A percentile compares a stretch with the other conserved stretches of the same genome.
phyloP scores from a whole-genome alignment of 129 eudicot genomes.

The Dittrichia graveolens region DNA sequence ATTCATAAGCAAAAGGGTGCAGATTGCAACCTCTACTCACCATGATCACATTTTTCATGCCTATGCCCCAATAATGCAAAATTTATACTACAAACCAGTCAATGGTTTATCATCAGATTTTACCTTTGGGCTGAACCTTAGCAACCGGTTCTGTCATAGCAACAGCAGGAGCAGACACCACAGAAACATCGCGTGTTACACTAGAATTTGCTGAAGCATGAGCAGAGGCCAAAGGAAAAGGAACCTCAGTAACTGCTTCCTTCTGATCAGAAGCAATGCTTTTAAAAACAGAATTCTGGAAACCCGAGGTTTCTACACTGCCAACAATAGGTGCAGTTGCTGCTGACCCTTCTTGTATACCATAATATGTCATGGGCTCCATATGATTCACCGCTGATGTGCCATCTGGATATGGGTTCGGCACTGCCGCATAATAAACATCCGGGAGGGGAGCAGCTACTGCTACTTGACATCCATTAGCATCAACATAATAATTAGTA shows the following conservation, averaged over 20 bases:
- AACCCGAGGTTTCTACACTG: slow-evolving; percentile 39
- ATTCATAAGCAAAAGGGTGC: too few species aligned
- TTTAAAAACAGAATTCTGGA: slow-evolving; percentile 25
- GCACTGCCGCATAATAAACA: slow-evolving; percentile 47
- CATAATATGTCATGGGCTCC: slow-evolving; percentile 58
- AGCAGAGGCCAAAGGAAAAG: slow-evolving; percentile 27
- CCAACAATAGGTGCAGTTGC: slow-evolving; percentile 37
- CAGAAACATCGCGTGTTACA: slow-evolving; percentile 33
- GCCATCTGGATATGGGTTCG: slow-evolving; percentile 37
- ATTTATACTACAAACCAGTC: too few species aligned
- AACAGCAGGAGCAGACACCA: slow-evolving; percentile 45
- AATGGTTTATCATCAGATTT: slow-evolving; percentile 6
- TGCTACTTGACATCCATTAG: slow-evolving; percentile 55
- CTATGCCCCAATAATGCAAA: too few species aligned
- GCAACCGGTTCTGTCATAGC: slow-evolving; percentile 46
- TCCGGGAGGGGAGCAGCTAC: slow-evolving; percentile 45
- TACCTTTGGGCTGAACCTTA: slow-evolving; percentile 86
- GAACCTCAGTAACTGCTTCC: slow-evolving; percentile 34
- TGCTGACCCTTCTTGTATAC: slow-evolving; percentile 48
- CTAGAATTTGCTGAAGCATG: slow-evolving; percentile 39
- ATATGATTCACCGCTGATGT: slow-evolving; percentile 42
- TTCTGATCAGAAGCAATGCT: slow-evolving; percentile 24
- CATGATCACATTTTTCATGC: too few species aligned
- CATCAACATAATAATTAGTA: slow-evolving; percentile 48
- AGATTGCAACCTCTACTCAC: too few species aligned